Evolutionary conservation across 2,329 filamentous ascomycete genomes (phyloP), one percentile per base, ranked within the genome.

Genomic region (Mycogone perniciosa): DNA sequence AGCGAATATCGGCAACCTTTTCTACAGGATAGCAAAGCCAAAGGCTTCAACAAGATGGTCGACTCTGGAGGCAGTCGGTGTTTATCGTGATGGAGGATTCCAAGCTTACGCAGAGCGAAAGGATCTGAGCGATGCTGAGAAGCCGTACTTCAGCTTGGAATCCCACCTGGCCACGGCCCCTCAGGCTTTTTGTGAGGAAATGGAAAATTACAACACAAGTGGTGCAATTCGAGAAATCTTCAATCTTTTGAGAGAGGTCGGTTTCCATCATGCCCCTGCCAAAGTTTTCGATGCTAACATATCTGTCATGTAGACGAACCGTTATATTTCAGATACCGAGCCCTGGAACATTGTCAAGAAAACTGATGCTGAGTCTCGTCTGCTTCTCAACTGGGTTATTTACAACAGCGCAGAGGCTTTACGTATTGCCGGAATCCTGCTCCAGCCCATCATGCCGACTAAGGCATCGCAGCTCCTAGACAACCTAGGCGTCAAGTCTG

Each of bases 401-500:
- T 96, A 81, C 65, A 76, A 86, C 40, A 75, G 77, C 40, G 80
- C 84, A 7, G 93, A 99, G 69, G 80, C 86, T 4, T 66, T 96
- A 43, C 85, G 93, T 35, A 81, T 96, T 27, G 74, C 77, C 1
- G 89, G 85, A 10, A 96, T 99, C 59, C 73, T 97, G 43, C 72
- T 99, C 41, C 91, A 96, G 67, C 90, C 93, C 1, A 88, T 91
- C 62, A 95, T 99, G 79, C 93, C 93, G 0, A 75, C 72, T 38
- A 95, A 95, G 67, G 80, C 89, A 43, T 69, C 70, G 8, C 72
- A 81, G 57, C 68, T 96, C 31, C 77, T 99, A 1, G 86, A 96
- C 64, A 79, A 85, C 61, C 72, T 99, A 7, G 85, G 87, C 1
- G 90, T 99, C 4, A 70, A 73, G 3, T 64, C 72, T 7, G 74